Percentiles rank a stretch among this genome's conserved stretches.
Conservation (phyloP, 768 basidiomycete species). For the Pulveroboletus sp. region DNA sequence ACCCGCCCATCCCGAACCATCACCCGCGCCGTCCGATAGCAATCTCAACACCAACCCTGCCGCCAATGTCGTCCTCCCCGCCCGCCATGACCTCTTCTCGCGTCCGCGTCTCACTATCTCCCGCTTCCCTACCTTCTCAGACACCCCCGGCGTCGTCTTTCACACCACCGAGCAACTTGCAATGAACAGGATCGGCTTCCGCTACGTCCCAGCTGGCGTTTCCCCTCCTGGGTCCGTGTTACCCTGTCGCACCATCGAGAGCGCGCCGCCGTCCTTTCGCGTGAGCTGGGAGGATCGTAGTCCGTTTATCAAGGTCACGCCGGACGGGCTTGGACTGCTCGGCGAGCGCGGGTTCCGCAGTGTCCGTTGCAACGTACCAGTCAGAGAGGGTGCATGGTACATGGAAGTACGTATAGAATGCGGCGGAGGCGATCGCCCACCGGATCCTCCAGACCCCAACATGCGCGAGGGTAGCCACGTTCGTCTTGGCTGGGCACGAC, state of each 20-base stretch:
- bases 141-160: constrained; percentile 49
- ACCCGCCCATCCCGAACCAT: constrained; percentile 35
- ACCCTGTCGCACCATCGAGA: constrained; percentile 79
- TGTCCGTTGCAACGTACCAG: constrained; percentile 82
- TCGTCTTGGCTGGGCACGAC: constrained; percentile 83
- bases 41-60: constrained; percentile 25
- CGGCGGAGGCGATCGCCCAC: constrained; percentile 58
- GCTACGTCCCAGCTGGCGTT: constrained; percentile 78
- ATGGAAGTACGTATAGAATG: constrained; percentile 81
- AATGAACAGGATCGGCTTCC: constrained; percentile 72
- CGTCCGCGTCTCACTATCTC: constrained; percentile 70
- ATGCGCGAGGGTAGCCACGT: constrained; percentile 73
- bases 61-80: constrained; percentile 52
- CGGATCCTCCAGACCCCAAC: constrained; percentile 39
- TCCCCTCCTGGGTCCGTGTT: constrained; percentile 50
- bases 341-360: constrained; percentile 90
- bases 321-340: constrained; percentile 68
- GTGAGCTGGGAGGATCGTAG: constrained; percentile 92
- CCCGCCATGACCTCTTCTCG: constrained; percentile 63
- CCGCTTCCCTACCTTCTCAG: constrained; percentile 65
- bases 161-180: constrained; percentile 67
- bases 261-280: constrained; percentile 60
- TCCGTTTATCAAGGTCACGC: constrained; percentile 70
- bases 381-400: constrained; percentile 90
- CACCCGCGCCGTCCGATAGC: constrained; percentile 57